phyloP scores from a whole-genome alignment of 495 filamentous ascomycete species.

The Lepraria neglecta region DNA sequence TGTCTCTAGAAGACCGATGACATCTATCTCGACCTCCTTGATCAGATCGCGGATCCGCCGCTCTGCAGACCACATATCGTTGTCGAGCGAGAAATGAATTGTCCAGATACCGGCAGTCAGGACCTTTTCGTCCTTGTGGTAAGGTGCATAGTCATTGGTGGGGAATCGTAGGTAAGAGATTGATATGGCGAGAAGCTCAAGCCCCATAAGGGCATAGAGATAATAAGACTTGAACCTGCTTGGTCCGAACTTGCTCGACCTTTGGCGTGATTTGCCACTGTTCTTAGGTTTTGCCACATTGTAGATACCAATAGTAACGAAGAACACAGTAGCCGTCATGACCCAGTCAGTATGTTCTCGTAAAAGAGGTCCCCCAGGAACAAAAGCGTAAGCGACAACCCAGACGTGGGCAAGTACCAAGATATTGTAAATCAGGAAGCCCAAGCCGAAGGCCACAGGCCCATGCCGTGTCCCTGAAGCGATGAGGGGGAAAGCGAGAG shows the following conservation, averaged over 20 bases:
- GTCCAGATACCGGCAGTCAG: constrained; percentile 98
- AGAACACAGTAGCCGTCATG: constrained; percentile 76
- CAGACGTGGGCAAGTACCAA: constrained; percentile 92
- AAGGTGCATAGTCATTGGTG: constrained; percentile 80
- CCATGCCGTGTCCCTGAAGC: constrained; percentile 64
- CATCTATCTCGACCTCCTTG: constrained; percentile 88
- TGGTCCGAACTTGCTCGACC: constrained; percentile 40
- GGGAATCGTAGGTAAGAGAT: constrained; percentile 93
- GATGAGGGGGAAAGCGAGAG: constrained; percentile 71
- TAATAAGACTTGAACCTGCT: constrained; percentile 60
- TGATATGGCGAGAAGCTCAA: constrained; percentile 73
- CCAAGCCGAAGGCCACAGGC: constrained; percentile 75
- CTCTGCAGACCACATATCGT: constrained; percentile 98
- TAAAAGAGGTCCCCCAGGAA: constrained; percentile 90
- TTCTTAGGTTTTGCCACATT: constrained; percentile 44
- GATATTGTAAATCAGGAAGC: constrained; percentile 84
- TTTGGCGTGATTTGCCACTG: constrained; percentile 26
- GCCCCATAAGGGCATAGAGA: constrained; percentile 60
- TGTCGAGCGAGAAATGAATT: constrained; percentile 96
- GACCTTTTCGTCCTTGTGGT: constrained; percentile 79
- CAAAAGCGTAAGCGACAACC: constrained; percentile 98
- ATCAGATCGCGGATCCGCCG: constrained; percentile 88
- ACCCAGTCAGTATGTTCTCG: constrained; percentile 95
- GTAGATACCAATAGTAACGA: constrained; percentile 82
- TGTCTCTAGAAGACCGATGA: constrained; percentile 87